These are phyloP conservation scores for Chaetothyriales sp. DNA, from an alignment of 2,329 filamentous ascomycete species.

Conservation along the genomic window DNA sequence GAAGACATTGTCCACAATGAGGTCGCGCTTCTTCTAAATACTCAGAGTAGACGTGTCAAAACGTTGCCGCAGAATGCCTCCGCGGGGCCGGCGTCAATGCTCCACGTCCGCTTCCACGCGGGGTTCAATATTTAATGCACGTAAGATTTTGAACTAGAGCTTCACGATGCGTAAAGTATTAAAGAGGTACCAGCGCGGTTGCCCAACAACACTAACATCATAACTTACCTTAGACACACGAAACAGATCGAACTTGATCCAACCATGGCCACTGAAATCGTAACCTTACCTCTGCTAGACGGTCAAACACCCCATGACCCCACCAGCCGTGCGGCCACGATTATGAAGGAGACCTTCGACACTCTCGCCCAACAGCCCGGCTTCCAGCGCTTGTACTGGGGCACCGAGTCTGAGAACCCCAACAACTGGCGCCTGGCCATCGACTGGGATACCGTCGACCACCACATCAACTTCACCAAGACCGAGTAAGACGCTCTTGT, in stretches of 20 bases:
- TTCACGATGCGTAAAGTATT: too few species aligned
- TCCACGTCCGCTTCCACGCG: too few species aligned
- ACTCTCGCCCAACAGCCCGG: conserved; percentile 17
- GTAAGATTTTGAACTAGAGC: too few species aligned
- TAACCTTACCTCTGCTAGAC: conserved; percentile 11
- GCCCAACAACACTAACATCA: too few species aligned
- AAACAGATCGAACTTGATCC: too few species aligned
- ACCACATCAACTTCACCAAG: conserved; percentile 18
- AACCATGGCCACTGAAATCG: conserved; percentile 16
- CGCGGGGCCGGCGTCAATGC: too few species aligned
- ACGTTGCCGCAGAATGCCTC: too few species aligned
- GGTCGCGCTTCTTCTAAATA: conserved; percentile 33
- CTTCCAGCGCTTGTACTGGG: conserved; percentile 15
- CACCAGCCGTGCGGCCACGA: conserved; percentile 8
- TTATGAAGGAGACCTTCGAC: conserved; percentile 11
- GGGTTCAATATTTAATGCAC: too few species aligned
- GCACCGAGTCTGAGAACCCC: conserved; percentile 17
- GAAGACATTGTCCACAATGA: conserved; percentile 47
- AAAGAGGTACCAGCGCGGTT: too few species aligned
- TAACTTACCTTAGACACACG: too few species aligned
- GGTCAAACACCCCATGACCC: conserved; percentile 13
- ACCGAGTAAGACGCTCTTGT: conserved; percentile 8
- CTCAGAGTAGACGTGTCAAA: too few species aligned
- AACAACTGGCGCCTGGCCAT: conserved; percentile 16
- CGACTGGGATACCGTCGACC: conserved; percentile 20